phyloP scores from a whole-genome alignment of 352 stramenopile species.

The Phytopythium sindhum region DNA sequence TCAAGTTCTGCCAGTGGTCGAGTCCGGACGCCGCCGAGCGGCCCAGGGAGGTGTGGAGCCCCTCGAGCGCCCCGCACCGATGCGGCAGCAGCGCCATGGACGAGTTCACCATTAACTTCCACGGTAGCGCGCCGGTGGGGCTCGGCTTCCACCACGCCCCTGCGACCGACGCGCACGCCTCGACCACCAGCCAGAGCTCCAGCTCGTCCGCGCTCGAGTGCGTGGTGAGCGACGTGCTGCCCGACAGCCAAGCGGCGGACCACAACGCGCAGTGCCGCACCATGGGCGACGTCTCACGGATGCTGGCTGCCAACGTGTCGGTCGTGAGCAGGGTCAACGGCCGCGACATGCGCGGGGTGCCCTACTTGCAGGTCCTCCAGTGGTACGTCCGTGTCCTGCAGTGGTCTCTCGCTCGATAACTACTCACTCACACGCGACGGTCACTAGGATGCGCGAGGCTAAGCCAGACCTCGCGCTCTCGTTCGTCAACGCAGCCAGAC shows the following conservation, averaged over 20 bases:
- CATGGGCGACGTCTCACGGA: constrained; percentile 40
- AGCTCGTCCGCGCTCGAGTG: constrained; percentile 29
- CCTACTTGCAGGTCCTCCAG: constrained; percentile 45
- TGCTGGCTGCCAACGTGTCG: constrained; percentile 35
- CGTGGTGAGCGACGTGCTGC: constrained; percentile 35
- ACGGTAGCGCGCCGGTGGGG: constrained; percentile 42
- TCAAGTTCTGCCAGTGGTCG: constrained; percentile 53
- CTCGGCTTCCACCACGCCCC: constrained; percentile 34
- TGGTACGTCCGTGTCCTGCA: constrained; percentile 15
- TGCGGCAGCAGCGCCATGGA: not conserved
- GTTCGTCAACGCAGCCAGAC: constrained; percentile 21
- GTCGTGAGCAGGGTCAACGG: constrained; percentile 48
- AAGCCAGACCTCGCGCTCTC: constrained; percentile 41
- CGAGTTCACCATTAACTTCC: constrained; percentile 59
- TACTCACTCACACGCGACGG: not conserved
- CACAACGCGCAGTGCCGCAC: constrained; percentile 49
- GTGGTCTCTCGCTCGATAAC: not conserved
- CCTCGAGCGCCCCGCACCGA: not conserved
- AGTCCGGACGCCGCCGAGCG: constrained; percentile 3
- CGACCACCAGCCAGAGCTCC: constrained; percentile 5
- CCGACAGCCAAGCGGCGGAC: constrained; percentile 33
- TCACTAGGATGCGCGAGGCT: constrained; percentile 39
- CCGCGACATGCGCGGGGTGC: constrained; percentile 29
- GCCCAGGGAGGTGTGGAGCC: not conserved
- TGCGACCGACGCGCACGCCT: not conserved